A percentile compares a stretch with the other conserved stretches of the same genome.
These are phyloP conservation scores for Zea luxurians DNA, from an alignment of 176 grass and related monocot species.

Conservation along the genomic window DNA sequence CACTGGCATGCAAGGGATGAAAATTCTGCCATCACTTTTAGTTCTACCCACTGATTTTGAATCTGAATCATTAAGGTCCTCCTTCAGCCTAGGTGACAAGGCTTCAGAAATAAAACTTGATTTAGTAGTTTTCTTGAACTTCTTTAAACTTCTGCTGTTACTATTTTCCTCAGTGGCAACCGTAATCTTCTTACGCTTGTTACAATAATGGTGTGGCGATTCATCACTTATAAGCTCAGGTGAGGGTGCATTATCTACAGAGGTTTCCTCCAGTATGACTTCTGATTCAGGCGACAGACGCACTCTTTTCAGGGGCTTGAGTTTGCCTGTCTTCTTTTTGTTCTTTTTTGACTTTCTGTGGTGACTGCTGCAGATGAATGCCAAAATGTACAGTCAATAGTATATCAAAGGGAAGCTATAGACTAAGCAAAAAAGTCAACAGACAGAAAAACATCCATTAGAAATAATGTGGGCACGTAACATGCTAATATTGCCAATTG, in stretches of 20 bases:
- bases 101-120: constrained; percentile 43
- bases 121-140: constrained; percentile 65
- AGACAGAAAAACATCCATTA: background rate
- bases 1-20: constrained; percentile 51
- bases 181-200: constrained; percentile 66
- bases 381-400: constrained; percentile 21
- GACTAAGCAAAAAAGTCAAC: constrained; percentile 12
- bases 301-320: constrained; percentile 85
- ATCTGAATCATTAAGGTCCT: constrained; percentile 52
- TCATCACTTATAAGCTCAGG: constrained; percentile 70
- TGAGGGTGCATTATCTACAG: constrained; percentile 67
- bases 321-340: constrained; percentile 70
- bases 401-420: constrained; percentile 1
- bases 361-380: constrained; percentile 32
- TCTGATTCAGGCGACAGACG: constrained; percentile 70
- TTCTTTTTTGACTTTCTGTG: constrained; percentile 85
- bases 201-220: constrained; percentile 52
- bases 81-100: constrained; percentile 51
- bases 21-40: constrained; percentile 56
- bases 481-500: background rate
- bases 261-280: constrained; percentile 57
- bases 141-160: constrained; percentile 62
- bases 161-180: constrained; percentile 52
- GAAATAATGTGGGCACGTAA: constrained; percentile 10
- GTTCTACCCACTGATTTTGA: constrained; percentile 46